Evolutionary conservation across 345 rosid genomes (phyloP).

Genomic region (Eutrema yunnanense): DNA sequence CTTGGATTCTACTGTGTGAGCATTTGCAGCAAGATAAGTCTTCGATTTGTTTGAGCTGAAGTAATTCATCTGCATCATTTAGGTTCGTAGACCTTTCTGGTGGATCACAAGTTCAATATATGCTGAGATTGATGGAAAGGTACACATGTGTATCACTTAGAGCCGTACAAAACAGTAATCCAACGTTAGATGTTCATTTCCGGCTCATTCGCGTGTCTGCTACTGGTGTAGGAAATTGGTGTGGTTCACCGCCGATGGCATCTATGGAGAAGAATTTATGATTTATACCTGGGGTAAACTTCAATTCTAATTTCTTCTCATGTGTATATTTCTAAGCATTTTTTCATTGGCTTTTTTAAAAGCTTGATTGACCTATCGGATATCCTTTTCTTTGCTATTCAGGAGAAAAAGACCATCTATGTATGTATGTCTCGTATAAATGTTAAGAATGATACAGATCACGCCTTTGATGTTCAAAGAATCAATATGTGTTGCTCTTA

Average conservation of each 20-base stretch:
- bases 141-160: slow-evolving; percentile 24
- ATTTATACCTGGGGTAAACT: slow-evolving; percentile 80
- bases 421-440: neutral
- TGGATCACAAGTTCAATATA: slow-evolving; percentile 95
- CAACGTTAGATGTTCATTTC: neutral
- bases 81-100: slow-evolving; percentile 98
- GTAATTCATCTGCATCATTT: slow-evolving; percentile 22
- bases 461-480: neutral
- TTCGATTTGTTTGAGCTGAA: slow-evolving; percentile 23
- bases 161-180: neutral
- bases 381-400: too few species aligned
- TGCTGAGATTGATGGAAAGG: slow-evolving; percentile 86
- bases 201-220: slow-evolving; percentile 10
- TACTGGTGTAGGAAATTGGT: slow-evolving; percentile 60
- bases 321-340: neutral
- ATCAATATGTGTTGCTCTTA: neutral
- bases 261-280: slow-evolving; percentile 94
- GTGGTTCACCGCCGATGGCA: slow-evolving; percentile 98
- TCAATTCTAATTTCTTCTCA: neutral
- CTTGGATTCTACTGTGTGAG: slow-evolving; percentile 1
- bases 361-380: too few species aligned
- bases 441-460: neutral
- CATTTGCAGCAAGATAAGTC: slow-evolving; percentile 1
- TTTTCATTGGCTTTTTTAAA: too few species aligned
- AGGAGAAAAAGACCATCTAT: too few species aligned